Conservation (phyloP, 305 asterid genomes). For the Fraxinus albicans region DNA sequence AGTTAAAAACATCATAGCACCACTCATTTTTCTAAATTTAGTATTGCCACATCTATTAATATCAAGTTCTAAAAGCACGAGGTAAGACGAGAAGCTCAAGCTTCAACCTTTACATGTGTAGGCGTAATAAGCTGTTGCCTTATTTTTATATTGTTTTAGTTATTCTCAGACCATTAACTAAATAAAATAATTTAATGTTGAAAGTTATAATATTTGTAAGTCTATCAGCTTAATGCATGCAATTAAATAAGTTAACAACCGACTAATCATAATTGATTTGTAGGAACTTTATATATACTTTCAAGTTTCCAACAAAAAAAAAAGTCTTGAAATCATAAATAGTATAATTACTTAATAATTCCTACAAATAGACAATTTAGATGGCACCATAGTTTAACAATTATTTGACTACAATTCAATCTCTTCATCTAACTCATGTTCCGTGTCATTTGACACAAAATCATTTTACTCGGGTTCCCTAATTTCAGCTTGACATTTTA, state of each 20-base stretch:
- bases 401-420: too few relatives aligned
- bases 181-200: not conserved
- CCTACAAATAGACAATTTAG: not conserved
- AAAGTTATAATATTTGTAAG: too few relatives aligned
- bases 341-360: not conserved
- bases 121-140: not conserved
- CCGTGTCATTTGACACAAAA: not conserved
- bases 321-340: too few relatives aligned
- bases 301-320: not conserved
- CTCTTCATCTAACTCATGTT: not conserved
- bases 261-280: too few relatives aligned
- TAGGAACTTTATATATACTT: not conserved
- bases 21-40: not conserved
- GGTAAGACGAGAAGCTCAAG: not conserved
- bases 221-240: not conserved
- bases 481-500: not conserved
- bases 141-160: too few relatives aligned
- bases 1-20: not conserved
- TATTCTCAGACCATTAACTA: not conserved
- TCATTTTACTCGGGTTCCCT: not conserved
- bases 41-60: not conserved
- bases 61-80: not conserved
- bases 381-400: not conserved
- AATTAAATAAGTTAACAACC: not conserved
- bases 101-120: not conserved